These are phyloP conservation scores for Ceratocystiopsis sp. DNA, from an alignment of 2,329 filamentous ascomycete species.

Conservation along the genomic window DNA sequence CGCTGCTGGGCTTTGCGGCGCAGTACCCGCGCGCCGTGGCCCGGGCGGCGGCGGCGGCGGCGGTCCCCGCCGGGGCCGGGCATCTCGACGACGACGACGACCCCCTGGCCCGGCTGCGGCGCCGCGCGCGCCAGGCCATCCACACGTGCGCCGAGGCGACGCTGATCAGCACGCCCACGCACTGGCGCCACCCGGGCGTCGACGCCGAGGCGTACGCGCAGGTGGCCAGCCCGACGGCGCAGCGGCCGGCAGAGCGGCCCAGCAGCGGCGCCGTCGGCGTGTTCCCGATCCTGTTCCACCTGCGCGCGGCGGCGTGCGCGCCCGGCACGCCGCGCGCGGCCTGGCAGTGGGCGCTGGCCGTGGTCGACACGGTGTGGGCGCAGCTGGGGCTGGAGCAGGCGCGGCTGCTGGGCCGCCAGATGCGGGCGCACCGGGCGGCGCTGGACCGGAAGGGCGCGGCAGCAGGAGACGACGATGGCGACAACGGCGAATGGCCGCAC, in stretches of 20 bases:
- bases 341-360: constrained; percentile 26
- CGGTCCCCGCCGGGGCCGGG: not conserved
- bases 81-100: too few relatives aligned
- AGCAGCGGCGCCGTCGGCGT: constrained; percentile 31
- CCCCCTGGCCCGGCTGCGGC: constrained; percentile 2
- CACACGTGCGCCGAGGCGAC: constrained; percentile 24
- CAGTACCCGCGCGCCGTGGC: constrained; percentile 16
- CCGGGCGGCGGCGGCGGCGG: not conserved
- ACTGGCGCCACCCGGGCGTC: constrained; percentile 33
- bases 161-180: constrained; percentile 28
- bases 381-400: constrained; percentile 35
- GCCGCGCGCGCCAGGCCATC: constrained; percentile 18
- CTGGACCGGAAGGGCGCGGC: constrained; percentile 2
- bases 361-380: constrained; percentile 31
- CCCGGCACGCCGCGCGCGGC: constrained; percentile 24
- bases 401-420: constrained; percentile 22
- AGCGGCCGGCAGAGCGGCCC: constrained; percentile 15
- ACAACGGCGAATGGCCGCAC: too few relatives aligned
- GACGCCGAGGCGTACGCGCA: constrained; percentile 11
- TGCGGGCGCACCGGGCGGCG: constrained; percentile 11
- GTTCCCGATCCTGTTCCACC: constrained; percentile 30
- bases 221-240: constrained; percentile 16
- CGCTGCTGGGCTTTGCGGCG: constrained; percentile 25
- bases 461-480: too few relatives aligned
- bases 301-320: constrained; percentile 29